phyloP scores from a whole-genome alignment of 139 green algal species.

The Choricystis sp. region DNA sequence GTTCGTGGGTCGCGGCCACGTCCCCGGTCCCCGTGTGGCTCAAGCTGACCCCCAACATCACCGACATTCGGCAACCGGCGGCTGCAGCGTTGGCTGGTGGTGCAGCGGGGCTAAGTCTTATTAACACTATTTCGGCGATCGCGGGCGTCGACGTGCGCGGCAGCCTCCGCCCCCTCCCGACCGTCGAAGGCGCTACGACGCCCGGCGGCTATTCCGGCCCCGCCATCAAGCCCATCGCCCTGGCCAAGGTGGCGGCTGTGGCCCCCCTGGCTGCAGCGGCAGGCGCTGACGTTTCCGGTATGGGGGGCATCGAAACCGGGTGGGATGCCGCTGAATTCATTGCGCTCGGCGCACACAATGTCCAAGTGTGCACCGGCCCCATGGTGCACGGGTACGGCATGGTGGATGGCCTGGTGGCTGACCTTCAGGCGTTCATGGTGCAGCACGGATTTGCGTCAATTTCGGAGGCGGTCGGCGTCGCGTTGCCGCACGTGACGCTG shows the following conservation, averaged over 20 bases:
- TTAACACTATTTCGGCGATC: conserved; percentile 79
- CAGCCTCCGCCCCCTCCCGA: conserved; percentile 57
- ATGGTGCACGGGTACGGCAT: conserved; percentile 94
- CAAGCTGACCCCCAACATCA: conserved; percentile 99
- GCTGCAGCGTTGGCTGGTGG: conserved; percentile 26
- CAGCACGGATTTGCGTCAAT: conserved; percentile 74
- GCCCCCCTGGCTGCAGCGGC: neutral
- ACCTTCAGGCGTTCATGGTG: conserved; percentile 63
- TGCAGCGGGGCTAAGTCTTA: conserved; percentile 61
- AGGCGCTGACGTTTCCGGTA: conserved; percentile 46
- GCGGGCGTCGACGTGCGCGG: conserved; percentile 93
- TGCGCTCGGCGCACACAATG: conserved; percentile 76
- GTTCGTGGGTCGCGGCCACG: conserved; percentile 71
- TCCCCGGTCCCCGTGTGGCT: conserved; percentile 84
- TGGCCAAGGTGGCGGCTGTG: conserved; percentile 47
- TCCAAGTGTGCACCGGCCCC: conserved; percentile 94
- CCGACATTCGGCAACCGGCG: conserved; percentile 65
- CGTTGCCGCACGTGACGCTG: conserved; percentile 86
- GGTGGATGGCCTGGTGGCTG: conserved; percentile 73
- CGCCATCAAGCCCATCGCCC: conserved; percentile 91
- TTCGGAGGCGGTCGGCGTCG: conserved; percentile 47
- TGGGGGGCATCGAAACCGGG: conserved; percentile 85
- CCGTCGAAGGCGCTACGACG: conserved; percentile 51
- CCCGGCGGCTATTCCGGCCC: conserved; percentile 64
- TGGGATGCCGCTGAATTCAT: conserved; percentile 91